Evolutionary conservation across 2,329 filamentous ascomycete species (phyloP).

Genomic region (Aspergillus unguis): DNA sequence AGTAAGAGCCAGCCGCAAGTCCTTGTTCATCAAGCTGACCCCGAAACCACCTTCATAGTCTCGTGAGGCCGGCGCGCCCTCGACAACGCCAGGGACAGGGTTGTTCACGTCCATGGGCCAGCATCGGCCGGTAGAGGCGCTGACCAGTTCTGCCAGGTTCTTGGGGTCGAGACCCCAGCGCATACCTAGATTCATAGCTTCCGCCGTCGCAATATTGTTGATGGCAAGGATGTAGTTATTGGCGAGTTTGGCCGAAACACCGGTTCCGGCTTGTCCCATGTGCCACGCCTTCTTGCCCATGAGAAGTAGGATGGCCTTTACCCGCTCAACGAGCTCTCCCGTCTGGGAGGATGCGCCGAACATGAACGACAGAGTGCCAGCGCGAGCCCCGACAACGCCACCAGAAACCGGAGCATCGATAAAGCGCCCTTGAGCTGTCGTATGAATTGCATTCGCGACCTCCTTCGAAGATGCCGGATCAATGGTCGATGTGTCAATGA

Average conservation of each 20-base stretch:
- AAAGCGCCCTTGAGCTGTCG: slow-evolving; percentile 68
- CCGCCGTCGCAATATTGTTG: slow-evolving; percentile 74
- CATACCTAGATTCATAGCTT: slow-evolving; percentile 65
- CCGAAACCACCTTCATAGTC: slow-evolving; percentile 78
- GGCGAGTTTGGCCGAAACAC: slow-evolving; percentile 86
- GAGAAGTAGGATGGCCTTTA: slow-evolving; percentile 66
- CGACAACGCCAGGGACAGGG: slow-evolving; percentile 80
- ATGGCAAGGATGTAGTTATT: slow-evolving; percentile 97
- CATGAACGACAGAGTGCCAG: slow-evolving; percentile 94
- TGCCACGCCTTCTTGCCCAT: slow-evolving; percentile 89
- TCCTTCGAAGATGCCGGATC: slow-evolving; percentile 79
- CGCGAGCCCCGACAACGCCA: slow-evolving; percentile 84
- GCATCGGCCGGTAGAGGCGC: slow-evolving; percentile 87
- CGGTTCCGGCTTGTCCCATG: slow-evolving; percentile 78
- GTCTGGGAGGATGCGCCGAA: slow-evolving; percentile 62
- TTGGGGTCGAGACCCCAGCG: slow-evolving; percentile 61
- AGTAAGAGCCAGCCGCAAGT: slow-evolving; percentile 68
- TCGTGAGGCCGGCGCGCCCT: slow-evolving; percentile 68
- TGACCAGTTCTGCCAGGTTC: slow-evolving; percentile 79
- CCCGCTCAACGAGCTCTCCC: slow-evolving; percentile 56
- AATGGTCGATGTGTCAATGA: slow-evolving; percentile 96
- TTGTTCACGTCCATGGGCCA: slow-evolving; percentile 98
- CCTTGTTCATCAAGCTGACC: slow-evolving; percentile 75
- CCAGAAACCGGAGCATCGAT: slow-evolving; percentile 97
- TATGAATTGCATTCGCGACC: slow-evolving; percentile 68